Conservation (phyloP, 179 eudicot genomes). For the Silene coronaria region DNA sequence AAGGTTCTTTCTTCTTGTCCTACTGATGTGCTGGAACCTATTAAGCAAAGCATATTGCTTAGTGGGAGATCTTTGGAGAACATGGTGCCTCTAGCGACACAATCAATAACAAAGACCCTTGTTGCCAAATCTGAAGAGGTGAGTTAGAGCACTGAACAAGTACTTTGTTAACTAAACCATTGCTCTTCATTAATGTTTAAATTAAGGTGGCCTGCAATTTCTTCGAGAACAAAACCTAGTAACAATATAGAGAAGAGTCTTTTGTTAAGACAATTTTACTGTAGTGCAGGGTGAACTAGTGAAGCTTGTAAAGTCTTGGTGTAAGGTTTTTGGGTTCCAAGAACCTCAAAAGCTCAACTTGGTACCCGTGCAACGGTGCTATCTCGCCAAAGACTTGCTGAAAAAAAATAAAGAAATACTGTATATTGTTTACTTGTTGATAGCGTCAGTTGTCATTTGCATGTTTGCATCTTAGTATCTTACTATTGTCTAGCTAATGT, state of each 20-base stretch:
- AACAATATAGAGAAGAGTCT: not conserved
- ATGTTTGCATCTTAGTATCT: not conserved
- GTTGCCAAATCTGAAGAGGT: conserved; percentile 89
- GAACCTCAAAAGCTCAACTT: not conserved
- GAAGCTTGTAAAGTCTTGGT: not conserved
- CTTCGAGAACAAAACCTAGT: not conserved
- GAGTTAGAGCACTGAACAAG: conserved; percentile 21
- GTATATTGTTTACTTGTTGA: not conserved
- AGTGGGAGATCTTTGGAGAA: conserved; percentile 69
- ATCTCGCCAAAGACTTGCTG: not conserved
- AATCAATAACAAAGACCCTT: conserved; percentile 49
- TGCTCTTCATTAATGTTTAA: not conserved
- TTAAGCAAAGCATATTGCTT: conserved; percentile 72
- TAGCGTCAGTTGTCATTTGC: not conserved
- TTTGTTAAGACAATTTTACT: not conserved
- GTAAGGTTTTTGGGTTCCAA: not conserved
- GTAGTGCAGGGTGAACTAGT: not conserved
- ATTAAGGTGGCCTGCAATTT: not conserved
- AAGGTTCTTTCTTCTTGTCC: conserved; percentile 68
- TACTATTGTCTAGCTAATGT: not conserved
- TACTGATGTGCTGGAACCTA: conserved; percentile 64
- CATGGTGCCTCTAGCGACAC: conserved; percentile 44
- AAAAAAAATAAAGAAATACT: not conserved
- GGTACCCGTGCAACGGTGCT: not conserved
- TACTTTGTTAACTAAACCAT: conserved; percentile 2